These are phyloP conservation scores for Phytophthora pinifolia DNA, from an alignment of 352 stramenopile genomes.

Conservation along the genomic window DNA sequence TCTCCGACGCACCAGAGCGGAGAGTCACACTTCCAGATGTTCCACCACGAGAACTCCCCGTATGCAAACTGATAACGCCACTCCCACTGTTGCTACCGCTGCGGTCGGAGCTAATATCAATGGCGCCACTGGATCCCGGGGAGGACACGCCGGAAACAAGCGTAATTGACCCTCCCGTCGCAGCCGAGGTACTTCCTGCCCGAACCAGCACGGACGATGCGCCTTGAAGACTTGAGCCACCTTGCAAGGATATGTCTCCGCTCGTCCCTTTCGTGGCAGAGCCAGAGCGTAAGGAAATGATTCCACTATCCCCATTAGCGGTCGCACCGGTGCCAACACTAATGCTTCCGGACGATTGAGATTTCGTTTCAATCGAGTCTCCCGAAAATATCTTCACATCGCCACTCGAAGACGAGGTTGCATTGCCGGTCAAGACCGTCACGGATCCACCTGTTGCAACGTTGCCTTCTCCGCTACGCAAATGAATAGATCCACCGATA, in stretches of 20 bases:
- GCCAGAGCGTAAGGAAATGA: slow-evolving; percentile 43
- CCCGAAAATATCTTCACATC: slow-evolving; percentile 56
- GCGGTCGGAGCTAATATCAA: slow-evolving; percentile 60
- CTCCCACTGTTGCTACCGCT: slow-evolving; percentile 56
- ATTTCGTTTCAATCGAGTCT: slow-evolving; percentile 42
- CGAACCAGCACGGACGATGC: slow-evolving; percentile 52
- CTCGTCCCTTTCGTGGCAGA: slow-evolving; percentile 43
- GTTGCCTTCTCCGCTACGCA: slow-evolving; percentile 49
- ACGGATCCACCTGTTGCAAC: slow-evolving; percentile 59
- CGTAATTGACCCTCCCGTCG: slow-evolving; percentile 51
- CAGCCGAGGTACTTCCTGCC: slow-evolving; percentile 43
- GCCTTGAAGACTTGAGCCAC: slow-evolving; percentile 44
- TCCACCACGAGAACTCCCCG: slow-evolving; percentile 39
- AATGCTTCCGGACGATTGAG: slow-evolving; percentile 45
- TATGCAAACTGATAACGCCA: slow-evolving; percentile 50
- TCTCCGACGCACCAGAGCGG: slow-evolving; percentile 56
- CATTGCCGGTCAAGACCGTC: slow-evolving; percentile 49
- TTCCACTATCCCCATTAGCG: slow-evolving; percentile 44
- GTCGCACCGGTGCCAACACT: slow-evolving; percentile 45
- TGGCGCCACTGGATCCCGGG: slow-evolving; percentile 48
- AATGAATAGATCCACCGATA: slow-evolving; percentile 47
- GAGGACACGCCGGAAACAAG: slow-evolving; percentile 50
- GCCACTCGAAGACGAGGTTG: slow-evolving; percentile 60
- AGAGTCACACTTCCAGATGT: slow-evolving; percentile 71
- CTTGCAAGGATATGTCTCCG: slow-evolving; percentile 56